A percentile compares a stretch with the other conserved stretches of the same genome.
Evolutionary conservation across 1,284 basidiomycete genomes (phyloP).

Genomic region (Mrakiaceae sp.): DNA sequence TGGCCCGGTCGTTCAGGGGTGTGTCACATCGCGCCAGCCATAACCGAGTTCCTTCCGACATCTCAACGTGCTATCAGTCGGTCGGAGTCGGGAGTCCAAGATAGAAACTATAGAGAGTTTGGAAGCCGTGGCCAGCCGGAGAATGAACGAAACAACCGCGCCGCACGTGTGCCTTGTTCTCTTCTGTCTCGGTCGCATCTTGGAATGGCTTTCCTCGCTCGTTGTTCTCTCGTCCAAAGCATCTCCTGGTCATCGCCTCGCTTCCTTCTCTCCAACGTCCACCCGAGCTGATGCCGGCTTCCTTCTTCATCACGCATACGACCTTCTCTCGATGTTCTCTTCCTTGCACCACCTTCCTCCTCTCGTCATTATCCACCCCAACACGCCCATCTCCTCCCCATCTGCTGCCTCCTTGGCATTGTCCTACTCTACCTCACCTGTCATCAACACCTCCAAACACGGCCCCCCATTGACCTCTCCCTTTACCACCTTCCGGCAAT

Average conservation of each 20-base stretch:
- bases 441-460: background rate
- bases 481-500: background rate
- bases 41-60: too few species aligned
- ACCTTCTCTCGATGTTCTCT: background rate
- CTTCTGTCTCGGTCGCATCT: background rate
- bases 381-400: background rate
- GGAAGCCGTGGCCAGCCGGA: too few species aligned
- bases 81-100: too few species aligned
- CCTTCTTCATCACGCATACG: background rate
- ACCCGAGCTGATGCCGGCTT: background rate
- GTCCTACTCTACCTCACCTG: background rate
- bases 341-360: background rate
- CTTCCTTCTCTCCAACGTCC: conserved; percentile 4
- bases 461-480: background rate
- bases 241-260: background rate
- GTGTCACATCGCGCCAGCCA: too few species aligned
- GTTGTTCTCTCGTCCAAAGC: too few species aligned
- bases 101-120: too few species aligned
- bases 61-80: too few species aligned
- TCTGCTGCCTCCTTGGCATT: background rate
- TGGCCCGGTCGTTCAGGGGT: too few species aligned
- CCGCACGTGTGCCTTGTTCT: conserved; percentile 1
- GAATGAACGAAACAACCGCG: too few species aligned
- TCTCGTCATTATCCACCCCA: background rate
- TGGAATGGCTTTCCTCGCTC: too few species aligned